Base-by-base conservation (phyloP, 1,139 yeast genomes). In the Debaryomycetaceae sp. region DNA sequence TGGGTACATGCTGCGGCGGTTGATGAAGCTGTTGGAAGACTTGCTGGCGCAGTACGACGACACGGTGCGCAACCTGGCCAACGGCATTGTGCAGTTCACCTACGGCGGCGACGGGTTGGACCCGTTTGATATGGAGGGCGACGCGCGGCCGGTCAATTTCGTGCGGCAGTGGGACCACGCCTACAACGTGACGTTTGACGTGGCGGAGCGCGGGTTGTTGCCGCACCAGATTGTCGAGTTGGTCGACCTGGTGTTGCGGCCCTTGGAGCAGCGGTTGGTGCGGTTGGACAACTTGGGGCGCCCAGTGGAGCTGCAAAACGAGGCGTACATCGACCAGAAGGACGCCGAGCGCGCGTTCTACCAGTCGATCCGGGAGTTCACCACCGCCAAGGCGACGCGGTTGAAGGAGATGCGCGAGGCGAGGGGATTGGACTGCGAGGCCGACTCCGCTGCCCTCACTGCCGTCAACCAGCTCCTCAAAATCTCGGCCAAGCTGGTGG, bases 71-170 rank as follows among this genome's bases (percentile, higher is more conserved):
- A 93, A 94, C 36, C 89, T 97, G 1, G 76, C 94, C 34, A 88
- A 88, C 51, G 95, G 96, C 57, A 86, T 93, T 53, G 98, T 93
- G 18, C 99, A 93, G 58, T 93, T 93, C 58, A 85, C 89, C 13
- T 93, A 93, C 54, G 99, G 99, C 60, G 98, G 97, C 43, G 99
- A 93, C 60, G 96, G 98, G 28, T 72, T 93, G 39, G 99, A 93
- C 67, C 99, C 99, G 3, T 73, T 85, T 51, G 97, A 91, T 61
- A 91, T 93, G 97, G 99, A 93, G 62, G 98, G 98, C 45, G 96
- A 93, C 56, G 96, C 98, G 2, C 78, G 70, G 46, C 98, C 98
- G 0, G 98, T 93, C 19, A 89, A 93, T 54, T 91, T 93, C 54
- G 71, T 69, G 31, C 75, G 97, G 51, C 88, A 95, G 30, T 93